Percentiles rank a stretch among this genome's conserved stretches.
These are phyloP conservation scores for Thraustochytrium striatum DNA, from an alignment of 352 stramenopile genomes.

Conservation along the genomic window DNA sequence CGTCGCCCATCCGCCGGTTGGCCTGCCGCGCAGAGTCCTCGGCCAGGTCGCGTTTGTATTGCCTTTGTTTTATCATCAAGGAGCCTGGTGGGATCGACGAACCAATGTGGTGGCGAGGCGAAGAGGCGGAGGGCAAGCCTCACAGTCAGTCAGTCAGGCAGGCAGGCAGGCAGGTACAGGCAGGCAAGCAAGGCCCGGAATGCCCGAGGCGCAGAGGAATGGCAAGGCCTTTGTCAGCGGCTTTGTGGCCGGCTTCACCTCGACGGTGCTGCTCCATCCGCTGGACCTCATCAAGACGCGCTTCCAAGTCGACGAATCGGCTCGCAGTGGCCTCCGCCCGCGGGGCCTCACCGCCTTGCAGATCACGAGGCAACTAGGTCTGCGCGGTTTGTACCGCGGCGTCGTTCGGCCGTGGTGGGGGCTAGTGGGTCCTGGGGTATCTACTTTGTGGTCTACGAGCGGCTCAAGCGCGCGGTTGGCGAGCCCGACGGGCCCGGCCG, in stretches of 20 bases:
- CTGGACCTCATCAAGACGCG: conserved; percentile 94
- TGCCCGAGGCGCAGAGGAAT: too few relatives aligned
- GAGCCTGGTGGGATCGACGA: too few relatives aligned
- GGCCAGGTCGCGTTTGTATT: too few relatives aligned
- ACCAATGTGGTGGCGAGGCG: too few relatives aligned
- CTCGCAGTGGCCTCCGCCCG: neutral
- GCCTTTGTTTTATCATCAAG: too few relatives aligned
- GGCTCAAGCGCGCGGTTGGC: conserved; percentile 67
- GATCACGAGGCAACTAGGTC: conserved; percentile 70
- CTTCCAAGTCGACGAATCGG: conserved; percentile 88
- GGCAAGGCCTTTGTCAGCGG: conserved; percentile 51
- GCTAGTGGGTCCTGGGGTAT: conserved; percentile 91
- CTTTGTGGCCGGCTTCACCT: conserved; percentile 69
- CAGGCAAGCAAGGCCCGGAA: too few relatives aligned
- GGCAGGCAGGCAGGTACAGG: too few relatives aligned
- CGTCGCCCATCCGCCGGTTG: too few relatives aligned
- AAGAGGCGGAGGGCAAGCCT: too few relatives aligned
- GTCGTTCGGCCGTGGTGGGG: conserved; percentile 88
- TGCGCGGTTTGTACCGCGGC: conserved; percentile 82
- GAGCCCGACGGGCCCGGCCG: neutral
- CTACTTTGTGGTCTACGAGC: conserved; percentile 98
- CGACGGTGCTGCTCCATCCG: conserved; percentile 82
- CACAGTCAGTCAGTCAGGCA: too few relatives aligned
- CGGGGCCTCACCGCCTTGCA: conserved; percentile 47
- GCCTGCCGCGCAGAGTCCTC: too few relatives aligned